Percentiles rank a stretch among this genome's conserved stretches.
phyloP scores from a whole-genome alignment of 176 grass and related monocot species.

The Echinochloa phyllopogon region DNA sequence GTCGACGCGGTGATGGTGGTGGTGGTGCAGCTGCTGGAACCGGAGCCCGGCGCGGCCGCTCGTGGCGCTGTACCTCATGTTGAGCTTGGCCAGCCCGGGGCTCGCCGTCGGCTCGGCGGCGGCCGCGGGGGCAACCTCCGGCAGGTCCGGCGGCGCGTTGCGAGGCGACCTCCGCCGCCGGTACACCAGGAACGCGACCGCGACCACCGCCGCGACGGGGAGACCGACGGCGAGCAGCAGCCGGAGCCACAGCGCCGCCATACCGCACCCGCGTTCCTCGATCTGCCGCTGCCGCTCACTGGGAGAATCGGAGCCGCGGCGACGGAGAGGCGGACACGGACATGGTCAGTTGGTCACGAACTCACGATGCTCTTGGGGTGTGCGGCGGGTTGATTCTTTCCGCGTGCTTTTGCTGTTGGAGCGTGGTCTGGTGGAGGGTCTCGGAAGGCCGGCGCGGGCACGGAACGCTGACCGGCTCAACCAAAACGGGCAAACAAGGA shows the following conservation, averaged over 20 bases:
- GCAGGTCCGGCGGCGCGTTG: slow-evolving; percentile 34
- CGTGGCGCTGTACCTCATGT: slow-evolving; percentile 41
- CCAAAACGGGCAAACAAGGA: slow-evolving; percentile 18
- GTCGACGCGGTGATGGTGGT: background rate
- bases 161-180: background rate
- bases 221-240: slow-evolving; percentile 49
- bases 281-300: background rate
- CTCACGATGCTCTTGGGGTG: background rate
- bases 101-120: background rate
- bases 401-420: background rate
- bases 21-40: slow-evolving; percentile 68
- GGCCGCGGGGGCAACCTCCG: background rate
- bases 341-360: too few species aligned
- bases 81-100: slow-evolving; percentile 51
- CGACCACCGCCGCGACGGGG: slow-evolving; percentile 24
- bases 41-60: slow-evolving; percentile 59
- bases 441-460: slow-evolving; percentile 17
- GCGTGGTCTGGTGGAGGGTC: slow-evolving; percentile 41
- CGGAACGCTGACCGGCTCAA: slow-evolving; percentile 45
- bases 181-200: slow-evolving; percentile 30
- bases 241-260: slow-evolving; percentile 56
- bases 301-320: background rate
- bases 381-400: slow-evolving; percentile 27
- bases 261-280: background rate
- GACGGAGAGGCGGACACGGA: slow-evolving; percentile 3